Evolutionary conservation across 1,284 basidiomycete species (phyloP), one percentile per base, ranked within the genome.

Genomic region (Leucoagaricus sp.): DNA sequence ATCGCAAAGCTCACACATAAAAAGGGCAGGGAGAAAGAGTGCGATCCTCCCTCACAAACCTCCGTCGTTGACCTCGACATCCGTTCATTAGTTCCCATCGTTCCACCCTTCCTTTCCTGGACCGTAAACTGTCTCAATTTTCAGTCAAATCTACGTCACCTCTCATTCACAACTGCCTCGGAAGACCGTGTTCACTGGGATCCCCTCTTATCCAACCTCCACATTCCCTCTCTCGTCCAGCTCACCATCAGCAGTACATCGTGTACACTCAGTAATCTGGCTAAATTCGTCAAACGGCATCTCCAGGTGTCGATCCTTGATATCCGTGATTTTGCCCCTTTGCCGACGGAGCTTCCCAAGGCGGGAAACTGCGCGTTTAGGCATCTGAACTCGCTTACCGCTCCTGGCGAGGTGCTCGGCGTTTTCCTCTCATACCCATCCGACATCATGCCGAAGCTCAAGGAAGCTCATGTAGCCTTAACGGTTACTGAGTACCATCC

Each of bases 31-130:
- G 46, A 42, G 26, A 45, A 44, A 31, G 29, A 26, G 21, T 7
- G 4, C 13, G 13, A 15, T n/a, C 4, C n/a, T 13, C 15, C 40
- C 46, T 45, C 49, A 28, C 10, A 19, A 49, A 5, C 55, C 23
- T 49, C 55, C n/a, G 48, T 56, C 42, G 55, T 56, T 25, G 36
- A 25, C 4, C 55, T 56, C 48, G 55, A 56, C 40, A 49, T 56
- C 23, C 55, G 40, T 19, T 50, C 48, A 3, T 31, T 50, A 15
- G 48, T 56, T 26, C 55, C 41, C 34, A 28, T 50, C 21, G 55
- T 56, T 28, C 55, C 55, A 45, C 48, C 55, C 23, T 49, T 56
- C 48, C 55, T 56, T 46, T 26, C 55, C 12, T 56, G 48, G 55
- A 56, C 55, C 17, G 48, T 50, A 2, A 50, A 28, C 26, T 56